Percentiles rank a stretch among this genome's conserved stretches.
Conservation (phyloP, 129 eudicot genomes). For the Chrysanthemum seticuspe region DNA sequence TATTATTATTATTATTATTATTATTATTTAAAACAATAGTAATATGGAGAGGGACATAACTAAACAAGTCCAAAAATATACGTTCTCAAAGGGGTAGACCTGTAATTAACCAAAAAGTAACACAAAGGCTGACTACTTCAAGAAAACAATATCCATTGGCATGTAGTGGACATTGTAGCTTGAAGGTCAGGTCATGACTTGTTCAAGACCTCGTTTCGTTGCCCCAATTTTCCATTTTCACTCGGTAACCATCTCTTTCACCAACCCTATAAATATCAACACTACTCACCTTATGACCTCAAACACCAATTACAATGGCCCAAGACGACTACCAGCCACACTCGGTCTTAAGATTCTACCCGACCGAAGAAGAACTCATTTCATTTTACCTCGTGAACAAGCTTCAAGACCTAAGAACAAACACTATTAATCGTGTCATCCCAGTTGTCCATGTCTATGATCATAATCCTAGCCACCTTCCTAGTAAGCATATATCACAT, state of each 20-base stretch:
- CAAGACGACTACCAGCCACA: background rate
- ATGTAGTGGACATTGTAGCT: conserved; percentile 13
- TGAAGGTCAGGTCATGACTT: conserved; percentile 33
- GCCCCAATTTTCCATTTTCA: conserved; percentile 38
- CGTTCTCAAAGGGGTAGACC: background rate
- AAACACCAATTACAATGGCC: conserved; percentile 19
- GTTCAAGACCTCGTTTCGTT: conserved; percentile 25
- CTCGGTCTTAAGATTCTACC: conserved; percentile 56
- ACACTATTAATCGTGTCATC: conserved; percentile 46
- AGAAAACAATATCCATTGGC: conserved; percentile 12
- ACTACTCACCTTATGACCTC: background rate
- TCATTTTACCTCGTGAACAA: conserved; percentile 56
- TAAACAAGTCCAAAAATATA: background rate
- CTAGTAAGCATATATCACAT: conserved; percentile 34
- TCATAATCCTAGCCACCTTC: conserved; percentile 55
- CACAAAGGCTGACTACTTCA: conserved; percentile 29
- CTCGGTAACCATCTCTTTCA: conserved; percentile 34
- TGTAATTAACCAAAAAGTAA: background rate
- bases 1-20: too few relatives aligned
- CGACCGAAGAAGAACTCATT: conserved; percentile 81
- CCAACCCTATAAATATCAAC: conserved; percentile 17
- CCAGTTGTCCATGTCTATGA: conserved; percentile 62
- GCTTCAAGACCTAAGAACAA: conserved; percentile 35
- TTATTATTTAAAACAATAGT: too few relatives aligned
- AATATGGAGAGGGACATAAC: too few relatives aligned